Percentiles rank a stretch among this genome's conserved stretches.
Evolutionary conservation across 345 rosid species (phyloP).

Genomic region (Ceriops tagal): DNA sequence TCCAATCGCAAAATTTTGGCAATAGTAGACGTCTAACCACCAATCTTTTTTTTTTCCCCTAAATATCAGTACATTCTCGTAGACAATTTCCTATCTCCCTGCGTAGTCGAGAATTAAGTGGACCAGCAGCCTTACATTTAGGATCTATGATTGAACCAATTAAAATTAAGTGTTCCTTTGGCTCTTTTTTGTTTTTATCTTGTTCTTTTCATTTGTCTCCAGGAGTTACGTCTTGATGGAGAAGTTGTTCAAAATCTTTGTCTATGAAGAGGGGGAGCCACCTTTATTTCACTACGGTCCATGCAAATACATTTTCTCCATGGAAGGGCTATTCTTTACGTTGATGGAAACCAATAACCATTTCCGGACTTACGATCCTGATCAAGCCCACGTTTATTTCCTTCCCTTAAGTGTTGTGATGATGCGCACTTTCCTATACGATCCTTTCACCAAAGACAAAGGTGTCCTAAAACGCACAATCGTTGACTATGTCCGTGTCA

Average conservation of each 20-base stretch:
- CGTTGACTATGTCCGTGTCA: constrained; percentile 11
- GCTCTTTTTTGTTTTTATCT: background rate
- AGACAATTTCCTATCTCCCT: too few relatives aligned
- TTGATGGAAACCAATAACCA: constrained; percentile 36
- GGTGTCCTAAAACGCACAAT: constrained; percentile 23
- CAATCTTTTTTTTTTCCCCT: too few relatives aligned
- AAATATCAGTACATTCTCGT: too few relatives aligned
- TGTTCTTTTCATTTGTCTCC: background rate
- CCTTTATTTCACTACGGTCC: constrained; percentile 61
- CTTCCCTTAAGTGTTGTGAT: constrained; percentile 29
- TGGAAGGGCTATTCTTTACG: constrained; percentile 56
- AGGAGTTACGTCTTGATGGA: constrained; percentile 68
- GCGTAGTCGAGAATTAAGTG: too few relatives aligned
- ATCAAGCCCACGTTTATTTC: constrained; percentile 21
- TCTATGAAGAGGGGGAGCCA: constrained; percentile 65
- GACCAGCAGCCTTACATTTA: too few relatives aligned
- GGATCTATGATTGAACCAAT: too few relatives aligned
- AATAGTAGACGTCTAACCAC: too few relatives aligned
- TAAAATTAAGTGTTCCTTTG: too few relatives aligned
- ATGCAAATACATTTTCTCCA: constrained; percentile 60
- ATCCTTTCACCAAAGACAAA: constrained; percentile 17
- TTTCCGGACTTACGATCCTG: constrained; percentile 22
- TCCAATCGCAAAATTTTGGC: too few relatives aligned
- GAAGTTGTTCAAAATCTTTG: constrained; percentile 51
- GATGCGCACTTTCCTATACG: constrained; percentile 17